Percentiles rank a stretch among this genome's conserved stretches.
Conservation (phyloP, 805 yeast species). For the Clavispora vitiphila region DNA sequence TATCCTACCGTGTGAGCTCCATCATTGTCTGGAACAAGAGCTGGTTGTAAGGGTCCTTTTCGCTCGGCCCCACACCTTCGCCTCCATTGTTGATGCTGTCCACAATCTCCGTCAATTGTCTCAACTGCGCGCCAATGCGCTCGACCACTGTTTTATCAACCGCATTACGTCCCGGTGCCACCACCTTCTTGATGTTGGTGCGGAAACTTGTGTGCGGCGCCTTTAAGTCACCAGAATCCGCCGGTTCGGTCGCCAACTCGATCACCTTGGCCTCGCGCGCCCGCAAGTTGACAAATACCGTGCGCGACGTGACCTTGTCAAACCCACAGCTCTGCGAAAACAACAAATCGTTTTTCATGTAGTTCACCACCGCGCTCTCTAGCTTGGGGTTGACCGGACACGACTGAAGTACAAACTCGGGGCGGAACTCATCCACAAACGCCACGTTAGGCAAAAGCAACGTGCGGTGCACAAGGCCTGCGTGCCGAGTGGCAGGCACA, state of each 20-base stretch:
- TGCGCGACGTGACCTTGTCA: slow-evolving; percentile 28
- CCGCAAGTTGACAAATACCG: slow-evolving; percentile 39
- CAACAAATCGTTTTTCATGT: slow-evolving; percentile 52
- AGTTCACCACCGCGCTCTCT: slow-evolving; percentile 41
- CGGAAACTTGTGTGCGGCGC: slow-evolving; percentile 18
- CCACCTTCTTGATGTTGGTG: slow-evolving; percentile 33
- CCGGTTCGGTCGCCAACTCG: slow-evolving; percentile 14
- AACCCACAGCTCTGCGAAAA: slow-evolving; percentile 34
- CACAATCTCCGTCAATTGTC: slow-evolving; percentile 22
- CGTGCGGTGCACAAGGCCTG: not conserved
- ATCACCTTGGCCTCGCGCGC: slow-evolving; percentile 42
- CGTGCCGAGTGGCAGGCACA: not conserved
- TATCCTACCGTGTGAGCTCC: slow-evolving; percentile 2
- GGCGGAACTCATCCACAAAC: slow-evolving; percentile 46
- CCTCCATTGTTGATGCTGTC: slow-evolving; percentile 12
- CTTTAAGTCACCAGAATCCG: slow-evolving; percentile 3
- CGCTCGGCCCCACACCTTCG: slow-evolving; percentile 6
- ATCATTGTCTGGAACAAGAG: slow-evolving; percentile 12
- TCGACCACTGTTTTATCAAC: slow-evolving; percentile 28
- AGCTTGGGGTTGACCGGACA: slow-evolving; percentile 48
- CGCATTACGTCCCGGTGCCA: slow-evolving; percentile 27
- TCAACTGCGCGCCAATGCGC: slow-evolving; percentile 23
- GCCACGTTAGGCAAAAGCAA: slow-evolving; percentile 32
- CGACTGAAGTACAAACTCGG: slow-evolving; percentile 51
- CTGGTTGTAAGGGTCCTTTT: slow-evolving; percentile 13